These are phyloP conservation scores for Trichophyton rubrum DNA, from an alignment of 2,329 filamentous ascomycete species.

Conservation along the genomic window DNA sequence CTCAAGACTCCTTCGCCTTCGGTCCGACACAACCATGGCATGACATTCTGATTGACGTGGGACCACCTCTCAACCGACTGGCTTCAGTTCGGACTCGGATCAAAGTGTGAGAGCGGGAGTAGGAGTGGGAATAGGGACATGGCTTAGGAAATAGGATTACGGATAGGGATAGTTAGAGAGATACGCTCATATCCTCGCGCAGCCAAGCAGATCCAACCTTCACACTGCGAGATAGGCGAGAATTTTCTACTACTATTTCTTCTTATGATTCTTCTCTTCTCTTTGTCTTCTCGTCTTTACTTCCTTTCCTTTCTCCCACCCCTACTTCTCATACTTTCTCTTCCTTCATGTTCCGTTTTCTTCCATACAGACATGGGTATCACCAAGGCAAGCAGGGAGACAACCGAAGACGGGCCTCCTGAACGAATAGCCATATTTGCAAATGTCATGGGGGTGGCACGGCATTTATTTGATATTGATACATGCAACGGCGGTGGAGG, in stretches of 20 bases:
- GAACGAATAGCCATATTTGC: background rate
- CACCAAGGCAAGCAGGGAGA: background rate
- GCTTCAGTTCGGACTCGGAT: background rate
- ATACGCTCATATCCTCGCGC: background rate
- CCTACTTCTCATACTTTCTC: background rate
- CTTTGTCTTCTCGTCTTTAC: background rate
- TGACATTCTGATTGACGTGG: background rate
- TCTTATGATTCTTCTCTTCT: background rate
- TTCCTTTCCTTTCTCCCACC: background rate
- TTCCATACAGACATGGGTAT: background rate
- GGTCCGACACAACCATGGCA: background rate
- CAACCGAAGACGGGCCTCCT: background rate
- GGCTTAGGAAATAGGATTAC: background rate
- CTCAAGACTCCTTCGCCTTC: background rate
- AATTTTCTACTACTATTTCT: background rate
- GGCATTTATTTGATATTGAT: background rate
- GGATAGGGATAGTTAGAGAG: slow-evolving; percentile 2
- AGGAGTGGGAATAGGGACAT: background rate
- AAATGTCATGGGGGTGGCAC: background rate
- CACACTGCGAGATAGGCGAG: background rate
- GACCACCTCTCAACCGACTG: background rate
- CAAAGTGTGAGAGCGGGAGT: background rate
- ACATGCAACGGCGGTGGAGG: background rate
- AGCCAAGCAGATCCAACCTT: background rate
- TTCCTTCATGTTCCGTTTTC: background rate